Conservation (phyloP, 768 basidiomycete species). For the Hirschioporus abietinus region DNA sequence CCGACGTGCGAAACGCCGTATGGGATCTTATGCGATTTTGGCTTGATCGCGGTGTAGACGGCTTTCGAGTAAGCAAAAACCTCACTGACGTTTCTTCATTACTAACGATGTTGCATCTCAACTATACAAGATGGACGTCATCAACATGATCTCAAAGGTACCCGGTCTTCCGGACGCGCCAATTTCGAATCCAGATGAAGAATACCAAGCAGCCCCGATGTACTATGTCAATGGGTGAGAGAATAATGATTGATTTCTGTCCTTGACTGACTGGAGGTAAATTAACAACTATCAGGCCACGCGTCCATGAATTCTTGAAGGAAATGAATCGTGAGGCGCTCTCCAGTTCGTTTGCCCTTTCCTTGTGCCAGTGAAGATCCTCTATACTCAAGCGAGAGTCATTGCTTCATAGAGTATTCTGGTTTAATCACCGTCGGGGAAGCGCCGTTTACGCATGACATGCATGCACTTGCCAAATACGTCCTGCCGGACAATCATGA, state of each 20-base stretch:
- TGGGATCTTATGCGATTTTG: constrained; percentile 68
- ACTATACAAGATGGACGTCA: constrained; percentile 55
- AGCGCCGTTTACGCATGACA: constrained; percentile 51
- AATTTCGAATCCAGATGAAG: constrained; percentile 42
- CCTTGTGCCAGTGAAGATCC: constrained; percentile 4
- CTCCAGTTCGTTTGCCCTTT: constrained; percentile 37
- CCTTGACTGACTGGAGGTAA: not conserved
- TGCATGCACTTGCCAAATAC: constrained; percentile 47
- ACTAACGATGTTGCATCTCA: not conserved
- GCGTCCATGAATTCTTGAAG: constrained; percentile 59
- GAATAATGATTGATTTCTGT: not conserved
- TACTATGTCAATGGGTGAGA: constrained; percentile 57
- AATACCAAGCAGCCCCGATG: constrained; percentile 49
- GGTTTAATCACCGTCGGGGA: constrained; percentile 63
- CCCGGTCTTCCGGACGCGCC: constrained; percentile 63
- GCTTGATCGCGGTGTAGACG: constrained; percentile 70
- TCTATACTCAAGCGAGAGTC: not conserved
- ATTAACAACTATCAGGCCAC: constrained; percentile 36
- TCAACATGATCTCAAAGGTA: constrained; percentile 62
- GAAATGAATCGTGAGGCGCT: constrained; percentile 63
- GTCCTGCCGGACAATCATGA: constrained; percentile 53
- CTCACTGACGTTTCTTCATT: not conserved
- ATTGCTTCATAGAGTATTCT: constrained; percentile 35
- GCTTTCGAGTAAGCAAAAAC: constrained; percentile 53
- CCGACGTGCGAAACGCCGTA: constrained; percentile 46